phyloP scores from a whole-genome alignment of 163 green algal species.

The Chlamydomonas reinhardtii region DNA sequence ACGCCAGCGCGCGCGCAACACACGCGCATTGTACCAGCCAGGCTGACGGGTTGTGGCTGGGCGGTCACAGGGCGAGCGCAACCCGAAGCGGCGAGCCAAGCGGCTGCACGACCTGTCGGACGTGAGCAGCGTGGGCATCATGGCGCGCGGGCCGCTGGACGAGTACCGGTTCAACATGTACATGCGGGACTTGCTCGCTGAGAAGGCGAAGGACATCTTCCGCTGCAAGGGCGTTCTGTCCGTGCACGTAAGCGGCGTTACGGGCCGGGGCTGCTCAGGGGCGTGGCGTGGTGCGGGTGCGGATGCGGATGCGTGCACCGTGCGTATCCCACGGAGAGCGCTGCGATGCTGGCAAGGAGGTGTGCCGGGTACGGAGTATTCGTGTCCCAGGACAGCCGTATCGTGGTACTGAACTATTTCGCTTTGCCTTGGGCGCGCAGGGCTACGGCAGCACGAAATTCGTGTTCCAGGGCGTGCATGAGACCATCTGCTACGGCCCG shows the following conservation, averaged over 20 bases:
- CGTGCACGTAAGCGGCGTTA: constrained; percentile 74
- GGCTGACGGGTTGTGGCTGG: too few species aligned
- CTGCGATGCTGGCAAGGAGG: too few species aligned
- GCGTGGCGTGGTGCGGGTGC: neutral
- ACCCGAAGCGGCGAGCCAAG: constrained; percentile 68
- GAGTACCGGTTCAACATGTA: constrained; percentile 91
- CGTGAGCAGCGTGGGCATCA: constrained; percentile 84
- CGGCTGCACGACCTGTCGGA: constrained; percentile 81
- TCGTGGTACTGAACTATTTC: too few species aligned
- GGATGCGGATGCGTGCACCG: neutral
- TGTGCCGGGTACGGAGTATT: too few species aligned
- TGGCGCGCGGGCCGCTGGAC: constrained; percentile 79
- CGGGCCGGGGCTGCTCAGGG: too few species aligned
- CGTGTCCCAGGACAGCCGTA: too few species aligned
- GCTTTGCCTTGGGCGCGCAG: constrained; percentile 45
- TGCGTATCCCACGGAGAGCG: too few species aligned
- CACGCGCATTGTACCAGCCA: too few species aligned
- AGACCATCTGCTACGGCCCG: constrained; percentile 87
- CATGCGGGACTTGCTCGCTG: constrained; percentile 86
- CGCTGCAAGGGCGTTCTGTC: constrained; percentile 89
- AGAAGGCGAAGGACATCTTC: constrained; percentile 91
- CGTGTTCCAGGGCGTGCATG: constrained; percentile 93
- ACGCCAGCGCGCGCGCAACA: too few species aligned
- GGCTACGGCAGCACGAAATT: constrained; percentile 85
- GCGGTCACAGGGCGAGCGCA: constrained; percentile 63